Percentiles rank a stretch among this genome's conserved stretches.
phyloP scores from a whole-genome alignment of 2,329 filamentous ascomycete species.

The Aspergillus tamarii region DNA sequence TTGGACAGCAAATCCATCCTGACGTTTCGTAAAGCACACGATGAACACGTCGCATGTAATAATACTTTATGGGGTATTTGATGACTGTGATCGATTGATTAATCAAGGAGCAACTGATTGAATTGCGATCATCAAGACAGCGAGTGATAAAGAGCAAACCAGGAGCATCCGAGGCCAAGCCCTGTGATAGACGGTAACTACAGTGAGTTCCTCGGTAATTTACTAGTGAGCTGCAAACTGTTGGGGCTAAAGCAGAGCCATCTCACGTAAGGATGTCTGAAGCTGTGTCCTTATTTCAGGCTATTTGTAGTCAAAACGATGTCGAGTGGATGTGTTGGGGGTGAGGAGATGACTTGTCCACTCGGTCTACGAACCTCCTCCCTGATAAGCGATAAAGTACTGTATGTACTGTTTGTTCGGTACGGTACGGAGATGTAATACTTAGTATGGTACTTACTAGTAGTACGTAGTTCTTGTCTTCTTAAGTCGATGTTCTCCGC shows the following conservation, averaged over 20 bases:
- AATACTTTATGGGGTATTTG: not conserved
- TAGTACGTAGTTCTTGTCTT: too few species aligned
- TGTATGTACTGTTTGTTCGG: not conserved
- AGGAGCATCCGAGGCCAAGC: slow-evolving; percentile 1
- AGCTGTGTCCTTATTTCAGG: not conserved
- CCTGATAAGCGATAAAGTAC: not conserved
- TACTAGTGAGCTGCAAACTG: not conserved
- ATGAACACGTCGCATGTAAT: not conserved
- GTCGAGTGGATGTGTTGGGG: not conserved
- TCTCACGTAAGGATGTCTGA: not conserved
- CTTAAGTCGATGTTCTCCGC: slow-evolving; percentile 15
- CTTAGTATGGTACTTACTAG: too few species aligned
- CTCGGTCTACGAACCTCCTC: not conserved
- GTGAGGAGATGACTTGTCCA: not conserved
- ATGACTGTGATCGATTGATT: not conserved
- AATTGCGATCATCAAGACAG: not conserved
- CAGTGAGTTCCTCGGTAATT: slow-evolving; percentile 7
- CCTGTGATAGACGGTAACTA: not conserved
- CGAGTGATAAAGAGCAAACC: not conserved
- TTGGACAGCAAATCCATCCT: slow-evolving; percentile 30
- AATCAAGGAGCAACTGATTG: not conserved
- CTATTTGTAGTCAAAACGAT: not conserved
- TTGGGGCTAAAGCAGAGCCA: not conserved
- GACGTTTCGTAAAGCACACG: not conserved
- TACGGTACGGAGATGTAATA: not conserved